A percentile compares a stretch with the other conserved stretches of the same genome.
These are phyloP conservation scores for Tylopilus felleus DNA, from an alignment of 768 basidiomycete genomes.

Conservation along the genomic window DNA sequence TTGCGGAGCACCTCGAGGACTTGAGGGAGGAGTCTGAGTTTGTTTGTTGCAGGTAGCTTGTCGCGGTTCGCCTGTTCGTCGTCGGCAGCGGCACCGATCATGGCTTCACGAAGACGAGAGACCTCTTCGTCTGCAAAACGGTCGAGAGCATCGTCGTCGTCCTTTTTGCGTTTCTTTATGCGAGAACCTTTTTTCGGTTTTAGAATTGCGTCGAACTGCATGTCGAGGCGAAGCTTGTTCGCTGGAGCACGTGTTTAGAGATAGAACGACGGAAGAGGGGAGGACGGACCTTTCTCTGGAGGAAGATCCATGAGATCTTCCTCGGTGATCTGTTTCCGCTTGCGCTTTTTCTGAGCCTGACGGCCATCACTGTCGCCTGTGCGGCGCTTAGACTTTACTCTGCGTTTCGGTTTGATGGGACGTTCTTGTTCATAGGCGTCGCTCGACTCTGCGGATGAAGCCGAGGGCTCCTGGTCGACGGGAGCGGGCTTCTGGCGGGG, in stretches of 20 bases:
- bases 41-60: slow-evolving; percentile 78
- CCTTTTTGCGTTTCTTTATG: slow-evolving; percentile 69
- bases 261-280: background rate
- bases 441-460: slow-evolving; percentile 40
- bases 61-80: slow-evolving; percentile 79
- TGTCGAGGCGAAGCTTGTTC: slow-evolving; percentile 72
- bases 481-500: slow-evolving; percentile 32
- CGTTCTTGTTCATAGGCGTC: slow-evolving; percentile 52
- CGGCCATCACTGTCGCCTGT: slow-evolving; percentile 42
- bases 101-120: slow-evolving; percentile 79
- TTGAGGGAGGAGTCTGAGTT: slow-evolving; percentile 80
- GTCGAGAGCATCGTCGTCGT: slow-evolving; percentile 79
- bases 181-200: slow-evolving; percentile 72
- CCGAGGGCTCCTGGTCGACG: slow-evolving; percentile 35
- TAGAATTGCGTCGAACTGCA: slow-evolving; percentile 82
- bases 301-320: slow-evolving; percentile 66
- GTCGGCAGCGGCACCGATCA: slow-evolving; percentile 82
- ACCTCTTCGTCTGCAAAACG: slow-evolving; percentile 89
- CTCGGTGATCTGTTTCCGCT: slow-evolving; percentile 58
- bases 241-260: slow-evolving; percentile 41
- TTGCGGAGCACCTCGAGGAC: slow-evolving; percentile 93
- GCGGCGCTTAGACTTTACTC: slow-evolving; percentile 34
- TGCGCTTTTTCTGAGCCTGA: slow-evolving; percentile 49
- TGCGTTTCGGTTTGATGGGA: slow-evolving; percentile 24
- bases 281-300: slow-evolving; percentile 67